phyloP scores from a whole-genome alignment of 2,329 filamentous ascomycete genomes.

The Xylaria sp. region DNA sequence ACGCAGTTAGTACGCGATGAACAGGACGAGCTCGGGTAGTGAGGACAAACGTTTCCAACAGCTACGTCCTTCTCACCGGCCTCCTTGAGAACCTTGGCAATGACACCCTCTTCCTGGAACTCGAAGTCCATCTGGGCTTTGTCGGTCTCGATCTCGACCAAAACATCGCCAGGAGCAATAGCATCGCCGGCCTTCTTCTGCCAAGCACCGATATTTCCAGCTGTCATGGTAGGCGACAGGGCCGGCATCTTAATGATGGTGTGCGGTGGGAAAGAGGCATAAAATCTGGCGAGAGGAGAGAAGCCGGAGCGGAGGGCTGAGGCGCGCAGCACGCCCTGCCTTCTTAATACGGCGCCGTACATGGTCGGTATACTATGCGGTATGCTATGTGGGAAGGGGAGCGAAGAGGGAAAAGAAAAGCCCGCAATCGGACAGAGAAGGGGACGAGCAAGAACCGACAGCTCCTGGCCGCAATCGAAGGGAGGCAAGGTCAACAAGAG shows the following conservation, averaged over 20 bases:
- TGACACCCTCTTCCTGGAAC: slow-evolving; percentile 95
- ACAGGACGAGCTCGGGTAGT: neutral
- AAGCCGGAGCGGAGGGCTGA: slow-evolving; percentile 57
- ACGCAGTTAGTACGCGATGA: slow-evolving; percentile 26
- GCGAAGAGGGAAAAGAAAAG: slow-evolving; percentile 13
- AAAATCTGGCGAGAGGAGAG: slow-evolving; percentile 64
- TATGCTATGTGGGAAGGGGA: slow-evolving; percentile 27
- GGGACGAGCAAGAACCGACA: slow-evolving; percentile 12
- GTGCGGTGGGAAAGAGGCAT: slow-evolving; percentile 90
- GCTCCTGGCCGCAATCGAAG: slow-evolving; percentile 22
- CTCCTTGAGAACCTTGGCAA: slow-evolving; percentile 93
- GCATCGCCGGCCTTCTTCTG: slow-evolving; percentile 94
- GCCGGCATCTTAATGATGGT: slow-evolving; percentile 97
- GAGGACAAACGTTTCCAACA: slow-evolving; percentile 83
- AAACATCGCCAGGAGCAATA: slow-evolving; percentile 88
- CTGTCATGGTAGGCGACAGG: slow-evolving; percentile 95
- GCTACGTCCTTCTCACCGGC: slow-evolving; percentile 91
- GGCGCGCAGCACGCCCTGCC: slow-evolving; percentile 62
- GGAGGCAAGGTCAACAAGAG: slow-evolving; percentile 12
- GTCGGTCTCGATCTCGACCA: slow-evolving; percentile 98
- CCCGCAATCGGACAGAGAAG: neutral
- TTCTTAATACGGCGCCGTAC: slow-evolving; percentile 68
- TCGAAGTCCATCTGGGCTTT: slow-evolving; percentile 99
- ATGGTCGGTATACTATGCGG: slow-evolving; percentile 48
- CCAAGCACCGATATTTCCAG: slow-evolving; percentile 95